A percentile compares a stretch with the other conserved stretches of the same genome.
phyloP scores from a whole-genome alignment of 2,329 filamentous ascomycete genomes.

The Colletotrichum sp. region DNA sequence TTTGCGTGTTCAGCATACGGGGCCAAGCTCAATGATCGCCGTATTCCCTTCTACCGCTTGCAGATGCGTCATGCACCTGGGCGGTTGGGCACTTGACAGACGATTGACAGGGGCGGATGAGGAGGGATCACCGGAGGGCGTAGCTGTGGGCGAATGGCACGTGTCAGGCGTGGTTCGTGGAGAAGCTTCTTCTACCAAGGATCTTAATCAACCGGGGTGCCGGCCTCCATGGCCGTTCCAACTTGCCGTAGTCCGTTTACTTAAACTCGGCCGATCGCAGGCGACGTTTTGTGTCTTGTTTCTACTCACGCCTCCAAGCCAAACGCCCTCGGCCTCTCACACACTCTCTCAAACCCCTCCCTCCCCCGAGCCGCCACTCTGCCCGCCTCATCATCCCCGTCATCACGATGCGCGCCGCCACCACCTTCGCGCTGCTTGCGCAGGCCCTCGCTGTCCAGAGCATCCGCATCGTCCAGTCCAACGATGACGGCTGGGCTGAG shows the following conservation, averaged over 20 bases:
- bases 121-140: background rate
- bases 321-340: background rate
- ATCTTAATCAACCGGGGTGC: background rate
- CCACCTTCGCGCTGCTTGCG: constrained; percentile 13
- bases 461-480: constrained; percentile 66
- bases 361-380: background rate
- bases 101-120: background rate
- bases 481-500: constrained; percentile 79
- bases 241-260: background rate
- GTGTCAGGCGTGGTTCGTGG: background rate
- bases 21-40: background rate
- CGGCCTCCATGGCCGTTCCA: background rate
- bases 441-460: constrained; percentile 24
- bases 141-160: background rate
- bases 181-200: background rate
- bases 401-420: constrained; percentile 3
- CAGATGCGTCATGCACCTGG: background rate
- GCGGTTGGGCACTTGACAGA: background rate
- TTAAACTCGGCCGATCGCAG: background rate
- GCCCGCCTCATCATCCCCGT: background rate
- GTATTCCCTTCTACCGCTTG: background rate
- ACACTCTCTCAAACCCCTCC: background rate
- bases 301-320: background rate
- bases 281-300: background rate
- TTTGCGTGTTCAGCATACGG: background rate